phyloP scores from a whole-genome alignment of 2,329 filamentous ascomycete genomes.

The Davidsoniella virescens region DNA sequence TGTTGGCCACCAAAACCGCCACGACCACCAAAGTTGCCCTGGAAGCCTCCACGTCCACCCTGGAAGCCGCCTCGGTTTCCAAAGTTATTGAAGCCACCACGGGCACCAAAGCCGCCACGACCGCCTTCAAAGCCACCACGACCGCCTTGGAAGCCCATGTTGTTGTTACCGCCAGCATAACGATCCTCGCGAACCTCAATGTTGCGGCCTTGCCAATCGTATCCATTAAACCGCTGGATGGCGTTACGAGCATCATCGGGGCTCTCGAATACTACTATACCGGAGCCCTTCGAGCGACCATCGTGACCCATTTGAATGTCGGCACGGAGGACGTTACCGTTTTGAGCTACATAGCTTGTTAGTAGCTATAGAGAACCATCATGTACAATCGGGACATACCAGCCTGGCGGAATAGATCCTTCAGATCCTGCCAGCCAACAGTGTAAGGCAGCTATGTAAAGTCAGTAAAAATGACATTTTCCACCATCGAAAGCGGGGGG shows the following conservation, averaged over 20 bases:
- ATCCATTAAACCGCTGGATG: slow-evolving; percentile 95
- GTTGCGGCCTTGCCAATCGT: slow-evolving; percentile 89
- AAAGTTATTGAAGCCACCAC: slow-evolving; percentile 40
- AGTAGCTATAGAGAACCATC: slow-evolving; percentile 11
- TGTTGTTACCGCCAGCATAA: slow-evolving; percentile 49
- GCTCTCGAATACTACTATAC: slow-evolving; percentile 91
- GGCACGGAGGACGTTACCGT: slow-evolving; percentile 75
- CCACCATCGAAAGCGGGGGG: slow-evolving; percentile 15
- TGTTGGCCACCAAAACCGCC: slow-evolving; percentile 28
- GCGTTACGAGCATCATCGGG: slow-evolving; percentile 89
- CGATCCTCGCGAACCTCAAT: slow-evolving; percentile 94
- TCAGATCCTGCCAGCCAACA: slow-evolving; percentile 96
- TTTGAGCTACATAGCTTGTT: slow-evolving; percentile 25
- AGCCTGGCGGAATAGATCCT: slow-evolving; percentile 96
- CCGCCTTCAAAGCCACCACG: slow-evolving; percentile 43
- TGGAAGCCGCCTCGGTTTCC: slow-evolving; percentile 44
- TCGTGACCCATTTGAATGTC: slow-evolving; percentile 88
- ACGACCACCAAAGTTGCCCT: slow-evolving; percentile 32
- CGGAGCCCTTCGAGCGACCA: slow-evolving; percentile 87
- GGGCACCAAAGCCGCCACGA: slow-evolving; percentile 42
- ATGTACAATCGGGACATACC: slow-evolving; percentile 41
- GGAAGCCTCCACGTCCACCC: slow-evolving; percentile 42
- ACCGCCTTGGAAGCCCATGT: slow-evolving; percentile 39
- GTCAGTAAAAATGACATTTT: slow-evolving; percentile 18
- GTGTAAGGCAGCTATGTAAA: slow-evolving; percentile 73